These are phyloP conservation scores for Fusarium sp. DNA, from an alignment of 2,329 filamentous ascomycete genomes.

Conservation along the genomic window DNA sequence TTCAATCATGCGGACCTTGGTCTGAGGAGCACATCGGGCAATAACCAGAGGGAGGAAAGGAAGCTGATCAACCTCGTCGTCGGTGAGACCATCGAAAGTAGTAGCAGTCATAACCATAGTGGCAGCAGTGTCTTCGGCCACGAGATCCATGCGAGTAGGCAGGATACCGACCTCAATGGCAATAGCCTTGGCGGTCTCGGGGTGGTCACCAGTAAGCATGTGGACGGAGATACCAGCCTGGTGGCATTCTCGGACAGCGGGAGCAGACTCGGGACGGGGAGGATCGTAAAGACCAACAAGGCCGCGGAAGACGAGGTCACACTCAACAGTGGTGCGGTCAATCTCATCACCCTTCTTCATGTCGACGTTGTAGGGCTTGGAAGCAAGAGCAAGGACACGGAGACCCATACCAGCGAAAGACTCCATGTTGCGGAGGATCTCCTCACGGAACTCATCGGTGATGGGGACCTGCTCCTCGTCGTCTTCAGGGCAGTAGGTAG, in stretches of 20 bases:
- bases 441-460: constrained; percentile 62
- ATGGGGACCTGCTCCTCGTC: constrained; percentile 52
- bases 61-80: constrained; percentile 72
- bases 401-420: constrained; percentile 70
- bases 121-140: constrained; percentile 64
- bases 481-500: constrained; percentile 57
- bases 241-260: constrained; percentile 68
- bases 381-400: constrained; percentile 73
- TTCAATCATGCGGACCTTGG: constrained; percentile 80
- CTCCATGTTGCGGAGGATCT: constrained; percentile 73
- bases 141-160: constrained; percentile 57
- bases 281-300: constrained; percentile 78
- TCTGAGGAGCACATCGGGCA: constrained; percentile 75
- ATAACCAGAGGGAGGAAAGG: constrained; percentile 75
- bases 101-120: constrained; percentile 73
- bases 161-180: constrained; percentile 72
- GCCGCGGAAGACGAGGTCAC: constrained; percentile 71
- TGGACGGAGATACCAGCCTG: constrained; percentile 73
- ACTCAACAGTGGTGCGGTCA: constrained; percentile 66
- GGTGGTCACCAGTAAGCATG: constrained; percentile 76
- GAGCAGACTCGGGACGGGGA: constrained; percentile 73
- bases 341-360: constrained; percentile 57
- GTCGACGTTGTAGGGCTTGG: constrained; percentile 52
- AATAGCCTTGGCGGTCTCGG: constrained; percentile 71
- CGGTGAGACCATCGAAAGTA: constrained; percentile 71